Conservation (phyloP, 2,329 filamentous ascomycete species). For the Aspergillus amoenus region DNA sequence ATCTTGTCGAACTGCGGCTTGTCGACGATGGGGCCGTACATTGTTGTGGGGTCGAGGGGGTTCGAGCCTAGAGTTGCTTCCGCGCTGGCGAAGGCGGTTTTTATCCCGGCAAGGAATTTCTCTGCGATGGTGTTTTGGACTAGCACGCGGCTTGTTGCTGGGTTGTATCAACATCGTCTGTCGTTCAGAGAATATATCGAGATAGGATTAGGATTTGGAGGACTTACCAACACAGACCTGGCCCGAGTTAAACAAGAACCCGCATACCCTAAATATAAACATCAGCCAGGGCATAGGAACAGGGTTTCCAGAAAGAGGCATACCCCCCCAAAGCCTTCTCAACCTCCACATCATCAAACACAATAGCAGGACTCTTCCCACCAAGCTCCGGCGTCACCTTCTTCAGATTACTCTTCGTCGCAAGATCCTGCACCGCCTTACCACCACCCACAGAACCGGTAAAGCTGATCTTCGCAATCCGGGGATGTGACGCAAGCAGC, state of each 20-base stretch:
- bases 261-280: background rate
- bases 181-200: background rate
- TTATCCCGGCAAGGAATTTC: slow-evolving; percentile 14
- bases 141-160: slow-evolving; percentile 22
- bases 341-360: slow-evolving; percentile 31
- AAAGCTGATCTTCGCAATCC: slow-evolving; percentile 34
- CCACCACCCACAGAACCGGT: slow-evolving; percentile 31
- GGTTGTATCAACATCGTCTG: background rate
- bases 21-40: slow-evolving; percentile 13
- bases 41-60: slow-evolving; percentile 1
- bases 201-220: background rate
- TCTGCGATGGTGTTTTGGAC: slow-evolving; percentile 21
- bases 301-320: background rate
- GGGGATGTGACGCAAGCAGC: slow-evolving; percentile 40
- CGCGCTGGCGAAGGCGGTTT: slow-evolving; percentile 6
- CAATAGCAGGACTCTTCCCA: slow-evolving; percentile 28
- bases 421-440: slow-evolving; percentile 42
- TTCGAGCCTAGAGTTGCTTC: background rate
- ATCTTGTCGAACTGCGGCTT: slow-evolving; percentile 11
- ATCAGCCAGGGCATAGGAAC: no score
- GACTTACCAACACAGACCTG: slow-evolving; percentile 21
- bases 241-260: slow-evolving; percentile 19
- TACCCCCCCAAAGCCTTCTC: slow-evolving; percentile 22
- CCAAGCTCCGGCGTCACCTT: slow-evolving; percentile 29
- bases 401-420: slow-evolving; percentile 32